phyloP scores from a whole-genome alignment of 768 basidiomycete species.

The Termitomyces titanicus region DNA sequence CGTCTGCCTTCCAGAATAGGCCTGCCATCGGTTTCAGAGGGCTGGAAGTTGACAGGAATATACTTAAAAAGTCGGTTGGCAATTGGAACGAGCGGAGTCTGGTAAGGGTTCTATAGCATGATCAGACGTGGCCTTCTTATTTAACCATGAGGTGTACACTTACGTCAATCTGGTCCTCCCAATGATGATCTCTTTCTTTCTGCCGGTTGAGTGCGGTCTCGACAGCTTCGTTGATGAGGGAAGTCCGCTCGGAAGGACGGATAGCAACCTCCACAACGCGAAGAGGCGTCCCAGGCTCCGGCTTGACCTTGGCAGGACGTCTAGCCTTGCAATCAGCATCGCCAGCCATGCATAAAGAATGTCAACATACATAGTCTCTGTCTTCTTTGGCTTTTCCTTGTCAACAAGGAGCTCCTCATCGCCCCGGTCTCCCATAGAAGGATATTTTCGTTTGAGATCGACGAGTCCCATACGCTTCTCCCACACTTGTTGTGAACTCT shows the following conservation, averaged over 20 bases:
- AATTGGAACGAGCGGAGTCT: conserved; percentile 54
- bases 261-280: conserved; percentile 46
- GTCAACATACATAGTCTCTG: conserved; percentile 34
- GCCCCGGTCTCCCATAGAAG: conserved; percentile 52
- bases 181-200: conserved; percentile 73
- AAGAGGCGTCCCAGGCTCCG: conserved; percentile 39
- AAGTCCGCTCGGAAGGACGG: conserved; percentile 63
- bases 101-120: conserved; percentile 59
- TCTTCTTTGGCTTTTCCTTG: conserved; percentile 66
- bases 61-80: conserved; percentile 67
- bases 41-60: conserved; percentile 38
- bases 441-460: conserved; percentile 77
- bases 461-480: conserved; percentile 70
- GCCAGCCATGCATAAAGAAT: neutral
- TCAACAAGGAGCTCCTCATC: conserved; percentile 75
- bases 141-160: conserved; percentile 15
- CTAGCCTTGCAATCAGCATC: conserved; percentile 23
- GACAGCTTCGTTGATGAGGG: conserved; percentile 55
- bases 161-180: conserved; percentile 88
- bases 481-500: conserved; percentile 67
- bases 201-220: conserved; percentile 58
- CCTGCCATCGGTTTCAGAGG: conserved; percentile 26
- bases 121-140: neutral
- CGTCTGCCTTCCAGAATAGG: conserved; percentile 14
- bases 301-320: conserved; percentile 51